Percentiles rank a stretch among this genome's conserved stretches.
These are phyloP conservation scores for Rhizopogon vesiculosus DNA, from an alignment of 768 basidiomycete genomes.

Conservation along the genomic window DNA sequence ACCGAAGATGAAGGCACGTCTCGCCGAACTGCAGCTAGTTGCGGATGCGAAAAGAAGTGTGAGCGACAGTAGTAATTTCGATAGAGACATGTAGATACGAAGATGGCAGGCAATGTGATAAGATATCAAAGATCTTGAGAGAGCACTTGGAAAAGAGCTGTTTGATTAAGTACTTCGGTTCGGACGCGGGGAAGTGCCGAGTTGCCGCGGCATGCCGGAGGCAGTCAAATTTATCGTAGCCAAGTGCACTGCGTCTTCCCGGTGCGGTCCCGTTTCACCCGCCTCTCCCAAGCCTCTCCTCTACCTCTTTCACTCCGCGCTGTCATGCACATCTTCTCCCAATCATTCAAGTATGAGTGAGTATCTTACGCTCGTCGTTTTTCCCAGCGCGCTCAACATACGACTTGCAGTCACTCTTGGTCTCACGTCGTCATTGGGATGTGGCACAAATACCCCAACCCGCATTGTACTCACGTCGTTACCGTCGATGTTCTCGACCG, in stretches of 20 bases:
- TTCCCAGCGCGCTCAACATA: slow-evolving; percentile 5
- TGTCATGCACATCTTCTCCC: slow-evolving; percentile 83
- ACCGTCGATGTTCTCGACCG: slow-evolving; percentile 87
- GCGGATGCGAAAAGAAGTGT: slow-evolving; percentile 19
- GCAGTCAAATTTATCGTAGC: slow-evolving; percentile 14
- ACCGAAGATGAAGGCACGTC: slow-evolving; percentile 75
- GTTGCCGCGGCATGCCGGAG: slow-evolving; percentile 13
- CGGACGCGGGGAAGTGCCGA: neutral
- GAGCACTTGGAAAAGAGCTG: neutral
- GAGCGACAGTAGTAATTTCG: neutral
- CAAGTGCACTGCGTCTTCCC: slow-evolving; percentile 1
- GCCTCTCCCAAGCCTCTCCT: neutral
- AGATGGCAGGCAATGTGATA: neutral
- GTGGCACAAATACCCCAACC: slow-evolving; percentile 96
- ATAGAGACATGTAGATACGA: neutral
- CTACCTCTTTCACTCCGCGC: slow-evolving; percentile 17
- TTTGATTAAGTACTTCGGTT: neutral
- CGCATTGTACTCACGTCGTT: slow-evolving; percentile 84
- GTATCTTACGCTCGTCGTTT: slow-evolving; percentile 24
- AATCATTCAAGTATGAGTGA: slow-evolving; percentile 80
- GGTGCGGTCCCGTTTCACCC: slow-evolving; percentile 9
- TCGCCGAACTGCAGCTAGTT: slow-evolving; percentile 59
- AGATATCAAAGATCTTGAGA: neutral
- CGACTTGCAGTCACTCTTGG: slow-evolving; percentile 70
- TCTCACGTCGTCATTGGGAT: slow-evolving; percentile 87